phyloP scores from a whole-genome alignment of 345 rosid genomes.

The Corymbia maculata region DNA sequence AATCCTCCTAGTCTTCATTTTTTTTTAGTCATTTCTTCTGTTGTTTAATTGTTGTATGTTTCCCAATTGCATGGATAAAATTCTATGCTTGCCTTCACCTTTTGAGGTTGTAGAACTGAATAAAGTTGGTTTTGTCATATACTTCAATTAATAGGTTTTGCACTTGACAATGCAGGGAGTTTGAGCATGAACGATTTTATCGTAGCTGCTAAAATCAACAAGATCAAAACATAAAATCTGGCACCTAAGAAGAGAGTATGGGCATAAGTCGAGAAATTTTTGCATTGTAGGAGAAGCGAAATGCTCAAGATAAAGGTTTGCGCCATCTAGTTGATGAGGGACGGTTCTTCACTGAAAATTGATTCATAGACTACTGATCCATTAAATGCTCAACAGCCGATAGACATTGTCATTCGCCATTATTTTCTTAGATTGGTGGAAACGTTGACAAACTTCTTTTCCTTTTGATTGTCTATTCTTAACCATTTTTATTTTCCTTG shows the following conservation, averaged over 20 bases:
- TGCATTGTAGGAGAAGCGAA: background rate
- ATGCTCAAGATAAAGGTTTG: background rate
- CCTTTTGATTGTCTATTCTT: background rate
- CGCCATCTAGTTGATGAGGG: background rate
- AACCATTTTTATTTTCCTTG: background rate
- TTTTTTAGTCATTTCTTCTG: background rate
- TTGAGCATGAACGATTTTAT: conserved; percentile 87
- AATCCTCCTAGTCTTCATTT: background rate
- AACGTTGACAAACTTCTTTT: background rate
- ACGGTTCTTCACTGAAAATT: background rate
- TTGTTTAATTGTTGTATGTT: background rate
- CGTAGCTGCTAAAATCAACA: conserved; percentile 80
- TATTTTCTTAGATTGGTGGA: background rate
- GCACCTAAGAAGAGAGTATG: conserved; percentile 66
- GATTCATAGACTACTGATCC: background rate
- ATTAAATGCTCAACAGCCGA: background rate
- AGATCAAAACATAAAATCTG: conserved; percentile 81
- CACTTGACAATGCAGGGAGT: conserved; percentile 48
- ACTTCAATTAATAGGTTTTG: background rate
- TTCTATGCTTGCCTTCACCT: background rate
- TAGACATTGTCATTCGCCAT: background rate
- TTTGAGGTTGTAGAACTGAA: too few species aligned
- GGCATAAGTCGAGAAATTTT: conserved; percentile 32
- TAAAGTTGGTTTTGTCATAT: background rate
- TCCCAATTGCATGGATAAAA: background rate